Percentiles rank a stretch among this genome's conserved stretches.
Conservation (phyloP, 164 flowering plant genomes). For the Tinospora cordifolia region DNA sequence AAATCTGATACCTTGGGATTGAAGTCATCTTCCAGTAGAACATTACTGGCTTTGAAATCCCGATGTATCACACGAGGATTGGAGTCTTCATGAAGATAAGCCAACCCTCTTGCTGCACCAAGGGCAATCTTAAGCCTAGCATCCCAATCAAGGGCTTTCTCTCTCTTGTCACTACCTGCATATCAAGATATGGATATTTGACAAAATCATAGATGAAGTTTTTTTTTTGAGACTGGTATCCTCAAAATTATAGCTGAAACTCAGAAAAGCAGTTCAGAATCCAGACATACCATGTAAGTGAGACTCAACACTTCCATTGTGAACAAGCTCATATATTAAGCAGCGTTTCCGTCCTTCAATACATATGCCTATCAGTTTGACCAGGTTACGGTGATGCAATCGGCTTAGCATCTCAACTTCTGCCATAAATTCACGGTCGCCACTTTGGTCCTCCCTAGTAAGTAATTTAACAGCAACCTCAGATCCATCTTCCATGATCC, state of each 20-base stretch:
- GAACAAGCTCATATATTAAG: slow-evolving; percentile 87
- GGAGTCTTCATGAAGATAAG: slow-evolving; percentile 98
- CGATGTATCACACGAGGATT: slow-evolving; percentile 95
- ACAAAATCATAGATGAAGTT: neutral
- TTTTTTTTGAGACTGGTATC: too few species aligned
- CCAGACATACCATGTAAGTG: slow-evolving; percentile 91
- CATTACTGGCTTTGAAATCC: slow-evolving; percentile 94
- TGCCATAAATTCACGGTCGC: slow-evolving; percentile 84
- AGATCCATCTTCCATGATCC: slow-evolving; percentile 55
- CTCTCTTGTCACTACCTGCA: slow-evolving; percentile 57
- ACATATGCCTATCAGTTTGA: slow-evolving; percentile 87
- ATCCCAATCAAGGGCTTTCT: slow-evolving; percentile 88
- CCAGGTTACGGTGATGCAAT: slow-evolving; percentile 92
- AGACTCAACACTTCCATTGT: slow-evolving; percentile 93
- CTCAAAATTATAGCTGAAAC: slow-evolving; percentile 1
- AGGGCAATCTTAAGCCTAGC: slow-evolving; percentile 90
- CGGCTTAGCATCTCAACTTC: slow-evolving; percentile 98
- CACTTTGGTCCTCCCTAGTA: slow-evolving; percentile 59
- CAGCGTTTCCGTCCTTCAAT: slow-evolving; percentile 74
- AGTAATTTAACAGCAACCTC: slow-evolving; percentile 89
- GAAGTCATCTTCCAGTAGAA: slow-evolving; percentile 76
- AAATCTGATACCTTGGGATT: slow-evolving; percentile 98
- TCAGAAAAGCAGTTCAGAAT: slow-evolving; percentile 1
- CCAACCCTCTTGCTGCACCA: slow-evolving; percentile 96
- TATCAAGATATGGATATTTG: slow-evolving; percentile 12